Base-by-base conservation (phyloP, 192 early-diverging fungal species). In the Backusella liffmaniae region DNA sequence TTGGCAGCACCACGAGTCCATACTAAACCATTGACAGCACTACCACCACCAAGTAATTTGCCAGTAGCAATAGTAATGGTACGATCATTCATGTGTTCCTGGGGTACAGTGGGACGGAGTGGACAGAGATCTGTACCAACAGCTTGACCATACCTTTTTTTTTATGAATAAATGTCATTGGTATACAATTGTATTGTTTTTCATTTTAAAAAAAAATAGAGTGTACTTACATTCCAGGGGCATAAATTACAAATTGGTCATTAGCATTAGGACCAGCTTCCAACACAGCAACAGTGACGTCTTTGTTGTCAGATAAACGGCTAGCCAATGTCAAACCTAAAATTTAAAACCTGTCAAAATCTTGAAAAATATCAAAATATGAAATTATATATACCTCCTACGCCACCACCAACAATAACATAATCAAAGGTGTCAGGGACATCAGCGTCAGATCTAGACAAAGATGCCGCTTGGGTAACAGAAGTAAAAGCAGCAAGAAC, bases 331-430 rank as follows among this genome's bases (percentile, higher is more conserved):
- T 76, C 21, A 56, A 56, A 56, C 53, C 53, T 56, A 56, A 56
- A 56, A 23, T 26, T 56, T 2, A 10, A n/a, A 56, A 6, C 8
- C 8, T 56, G 53, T 56, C 53, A 56, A 12, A 56, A 56, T 21
- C 53, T 56, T 56, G 21, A 56, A 56, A 21, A 6, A 18, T 5
- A 21, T 53, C n/a, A 6, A 21, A 56, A 7, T 56, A 0, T 56
- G 9, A 39, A 56, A 30, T 74, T 78, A 32, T 32, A 32, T 32
- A 3, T 32, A 65, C 84, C 84, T 36, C 79, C 74, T 30, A 67
- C 70, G 21, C 84, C 84, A 73, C 76, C 82, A 35, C 84, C 84
- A 66, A 83, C 76, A 53, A 85, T 80, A 62, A 85, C 75, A 44
- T 77, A 75, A 44, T 81, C 76, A 65, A 78, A 78, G 68, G 53